phyloP scores from a whole-genome alignment of 1,284 basidiomycete genomes.

The Boletus smithii region DNA sequence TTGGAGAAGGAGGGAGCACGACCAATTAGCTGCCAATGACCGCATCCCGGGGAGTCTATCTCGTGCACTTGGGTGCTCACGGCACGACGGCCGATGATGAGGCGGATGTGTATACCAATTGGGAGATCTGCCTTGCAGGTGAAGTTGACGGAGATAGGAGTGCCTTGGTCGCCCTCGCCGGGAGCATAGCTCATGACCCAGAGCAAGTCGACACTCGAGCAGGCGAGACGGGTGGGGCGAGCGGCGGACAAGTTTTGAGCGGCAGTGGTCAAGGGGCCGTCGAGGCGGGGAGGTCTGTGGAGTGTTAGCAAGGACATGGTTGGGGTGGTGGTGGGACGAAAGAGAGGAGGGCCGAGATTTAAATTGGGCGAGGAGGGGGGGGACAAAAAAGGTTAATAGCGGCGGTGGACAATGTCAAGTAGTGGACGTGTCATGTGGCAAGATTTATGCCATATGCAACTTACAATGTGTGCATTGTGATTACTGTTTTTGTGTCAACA shows the following conservation, averaged over 20 bases:
- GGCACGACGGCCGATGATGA: constrained; percentile 61
- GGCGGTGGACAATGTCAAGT: constrained; percentile 18
- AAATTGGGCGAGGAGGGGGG: constrained; percentile 16
- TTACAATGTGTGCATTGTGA: constrained; percentile 19
- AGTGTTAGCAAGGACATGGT: too few relatives aligned
- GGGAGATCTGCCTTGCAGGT: constrained; percentile 50
- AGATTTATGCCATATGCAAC: neutral
- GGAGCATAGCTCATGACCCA: constrained; percentile 60
- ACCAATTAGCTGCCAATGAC: constrained; percentile 60
- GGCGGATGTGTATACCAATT: constrained; percentile 56
- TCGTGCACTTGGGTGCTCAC: constrained; percentile 57
- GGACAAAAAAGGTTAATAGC: constrained; percentile 14
- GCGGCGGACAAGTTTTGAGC: constrained; percentile 10
- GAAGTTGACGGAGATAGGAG: constrained; percentile 58
- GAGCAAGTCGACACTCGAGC: constrained; percentile 51
- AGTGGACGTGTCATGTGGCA: constrained; percentile 10
- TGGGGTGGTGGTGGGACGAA: neutral
- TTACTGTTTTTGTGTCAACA: constrained; percentile 25
- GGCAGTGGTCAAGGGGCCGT: constrained; percentile 12
- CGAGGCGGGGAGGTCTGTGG: too few relatives aligned
- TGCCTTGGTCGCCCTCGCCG: constrained; percentile 55
- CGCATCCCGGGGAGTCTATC: constrained; percentile 40
- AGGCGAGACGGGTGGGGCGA: constrained; percentile 31
- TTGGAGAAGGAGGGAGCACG: constrained; percentile 45
- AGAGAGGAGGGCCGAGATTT: constrained; percentile 15